Base-by-base conservation (phyloP, 1,284 basidiomycete genomes). In the Cystobasidium pallidum region DNA sequence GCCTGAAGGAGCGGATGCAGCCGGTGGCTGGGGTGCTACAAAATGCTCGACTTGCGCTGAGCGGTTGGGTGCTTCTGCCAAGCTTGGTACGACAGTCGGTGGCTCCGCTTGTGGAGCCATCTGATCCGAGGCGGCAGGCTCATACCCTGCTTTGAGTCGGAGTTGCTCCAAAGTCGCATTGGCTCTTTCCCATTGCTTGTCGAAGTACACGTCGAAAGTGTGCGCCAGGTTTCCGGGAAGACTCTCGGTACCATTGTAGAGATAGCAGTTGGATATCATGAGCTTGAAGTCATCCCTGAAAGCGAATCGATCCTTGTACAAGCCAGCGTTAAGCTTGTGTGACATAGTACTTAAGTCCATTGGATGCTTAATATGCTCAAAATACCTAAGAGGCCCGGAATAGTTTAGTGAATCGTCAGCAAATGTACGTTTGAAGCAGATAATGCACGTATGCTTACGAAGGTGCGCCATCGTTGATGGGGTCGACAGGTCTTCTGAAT, bases 321-420 rank as follows among this genome's bases (percentile, higher is more conserved):
- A 78, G 0, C 93, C 93, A 73, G 86, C 87, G 77, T 92, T 89
- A 28, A 99, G 83, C 81, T 96, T 98, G 66, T 90, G 90, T 24
- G 85, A 84, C 83, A 96, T 91, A 0, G 93, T 94, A 61, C 88
- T 88, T 15, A 99, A 84, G 80, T 99, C 95, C 92, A 99, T 98
- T 0, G 96, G 95, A 17, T 89, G 85, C 80, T 91, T 91, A 82
- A 99, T 91, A 72, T 95, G 83, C 65, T 91, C 88, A 77, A 93
- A 92, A 39, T 75, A 75, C 41, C 80, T 64, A 19, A 8, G n/a
- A 45, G 15, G 19, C 3, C 43, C 43, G 15, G 19, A 45, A n/a
- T 7, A 41, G 15, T 45, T n/a, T 45, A 8, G 36, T 39, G n/a
- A n/a, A n/a, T 39, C 36, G 36, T 39, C 36, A 39, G 36, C 36